A percentile compares a stretch with the other conserved stretches of the same genome.
phyloP scores from a whole-genome alignment of 2,329 filamentous ascomycete species.

The Tolypocladium ophioglossoides region DNA sequence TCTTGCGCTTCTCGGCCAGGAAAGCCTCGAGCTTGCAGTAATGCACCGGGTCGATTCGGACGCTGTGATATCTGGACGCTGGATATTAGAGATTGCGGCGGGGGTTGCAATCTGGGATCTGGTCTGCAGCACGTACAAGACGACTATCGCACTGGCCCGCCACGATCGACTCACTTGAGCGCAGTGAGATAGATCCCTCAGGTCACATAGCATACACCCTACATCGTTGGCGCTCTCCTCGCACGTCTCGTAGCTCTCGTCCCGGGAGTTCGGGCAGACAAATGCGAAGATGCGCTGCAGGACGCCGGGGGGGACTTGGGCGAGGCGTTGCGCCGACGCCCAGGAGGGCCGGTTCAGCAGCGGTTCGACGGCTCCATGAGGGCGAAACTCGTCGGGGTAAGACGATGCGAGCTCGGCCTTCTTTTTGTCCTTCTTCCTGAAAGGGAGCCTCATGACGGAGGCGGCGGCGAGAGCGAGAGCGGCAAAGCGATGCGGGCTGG shows the following conservation, averaged over 20 bases:
- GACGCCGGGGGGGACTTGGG: conserved; percentile 54
- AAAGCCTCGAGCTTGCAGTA: conserved; percentile 83
- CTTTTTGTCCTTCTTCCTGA: conserved; percentile 28
- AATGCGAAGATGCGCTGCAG: conserved; percentile 68
- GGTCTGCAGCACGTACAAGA: conserved; percentile 44
- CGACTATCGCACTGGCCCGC: conserved; percentile 39
- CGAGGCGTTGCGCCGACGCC: conserved; percentile 32
- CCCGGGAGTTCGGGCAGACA: conserved; percentile 73
- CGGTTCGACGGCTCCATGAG: conserved; percentile 12
- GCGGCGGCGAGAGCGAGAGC: background rate
- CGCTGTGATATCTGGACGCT: conserved; percentile 62
- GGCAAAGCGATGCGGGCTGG: background rate
- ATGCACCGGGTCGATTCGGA: conserved; percentile 88
- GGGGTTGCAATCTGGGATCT: background rate
- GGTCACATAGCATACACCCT: conserved; percentile 87
- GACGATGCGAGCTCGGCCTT: conserved; percentile 12
- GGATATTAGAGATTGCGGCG: background rate
- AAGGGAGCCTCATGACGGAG: conserved; percentile 24
- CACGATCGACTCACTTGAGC: conserved; percentile 64
- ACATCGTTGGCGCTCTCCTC: conserved; percentile 71
- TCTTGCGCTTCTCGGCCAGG: conserved; percentile 69
- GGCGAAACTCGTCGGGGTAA: conserved; percentile 19
- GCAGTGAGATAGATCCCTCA: conserved; percentile 78
- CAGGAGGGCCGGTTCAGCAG: conserved; percentile 25
- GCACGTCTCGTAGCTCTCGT: conserved; percentile 70